These are phyloP conservation scores for Coniochaeta sp. DNA, from an alignment of 2,329 filamentous ascomycete species.

Conservation along the genomic window DNA sequence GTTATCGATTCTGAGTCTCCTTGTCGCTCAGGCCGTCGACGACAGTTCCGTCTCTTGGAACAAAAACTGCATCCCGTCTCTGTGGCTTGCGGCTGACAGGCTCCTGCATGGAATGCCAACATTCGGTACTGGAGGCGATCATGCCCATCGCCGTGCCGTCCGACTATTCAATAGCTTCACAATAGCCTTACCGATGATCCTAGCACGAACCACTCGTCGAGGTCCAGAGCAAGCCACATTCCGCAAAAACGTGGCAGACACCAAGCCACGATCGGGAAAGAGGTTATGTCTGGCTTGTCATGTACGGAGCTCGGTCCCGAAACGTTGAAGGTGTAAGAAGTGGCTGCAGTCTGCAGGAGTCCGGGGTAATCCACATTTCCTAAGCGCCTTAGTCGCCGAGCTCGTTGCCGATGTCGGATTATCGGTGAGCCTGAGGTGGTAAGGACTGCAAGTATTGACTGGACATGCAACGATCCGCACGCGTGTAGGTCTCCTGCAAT, in stretches of 20 bases:
- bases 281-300: not conserved
- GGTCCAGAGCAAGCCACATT: not conserved
- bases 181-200: not conserved
- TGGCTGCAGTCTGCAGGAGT: not conserved
- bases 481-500: not conserved
- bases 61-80: not conserved
- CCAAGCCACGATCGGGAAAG: not conserved
- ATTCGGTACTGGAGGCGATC: not conserved
- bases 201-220: not conserved
- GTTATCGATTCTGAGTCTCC: too few relatives aligned
- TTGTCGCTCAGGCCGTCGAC: not conserved
- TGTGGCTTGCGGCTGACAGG: not conserved
- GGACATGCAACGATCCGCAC: not conserved
- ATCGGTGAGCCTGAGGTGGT: not conserved
- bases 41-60: not conserved
- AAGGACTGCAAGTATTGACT: not conserved
- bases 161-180: not conserved
- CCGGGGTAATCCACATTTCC: not conserved
- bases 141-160: not conserved
- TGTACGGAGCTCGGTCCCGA: not conserved
- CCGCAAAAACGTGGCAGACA: not conserved
- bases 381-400: not conserved
- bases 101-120: not conserved
- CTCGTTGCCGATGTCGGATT: not conserved
- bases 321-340: not conserved